A percentile compares a stretch with the other conserved stretches of the same genome.
phyloP scores from a whole-genome alignment of 1,139 yeast genomes.

The Diutina neorugosa region DNA sequence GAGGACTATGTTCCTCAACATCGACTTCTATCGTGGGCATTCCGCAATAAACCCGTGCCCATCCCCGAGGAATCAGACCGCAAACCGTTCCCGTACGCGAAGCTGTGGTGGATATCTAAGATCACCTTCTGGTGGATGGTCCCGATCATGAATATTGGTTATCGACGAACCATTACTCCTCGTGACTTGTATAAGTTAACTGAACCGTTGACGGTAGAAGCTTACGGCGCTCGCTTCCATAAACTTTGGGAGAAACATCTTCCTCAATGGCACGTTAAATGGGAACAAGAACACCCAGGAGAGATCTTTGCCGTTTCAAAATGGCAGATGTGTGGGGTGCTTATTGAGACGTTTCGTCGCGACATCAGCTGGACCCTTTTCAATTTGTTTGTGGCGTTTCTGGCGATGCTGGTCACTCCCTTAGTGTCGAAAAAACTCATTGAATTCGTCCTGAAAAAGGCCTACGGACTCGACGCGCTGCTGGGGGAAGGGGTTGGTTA shows the following conservation, averaged over 20 bases:
- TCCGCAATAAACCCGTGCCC: constrained; percentile 34
- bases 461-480: constrained; percentile 13
- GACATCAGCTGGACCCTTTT: not conserved
- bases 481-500: constrained; percentile 47
- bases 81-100: constrained; percentile 13
- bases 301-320: not conserved
- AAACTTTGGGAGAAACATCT: constrained; percentile 6
- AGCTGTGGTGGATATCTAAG: constrained; percentile 5
- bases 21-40: constrained; percentile 18
- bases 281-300: constrained; percentile 11
- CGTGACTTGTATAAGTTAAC: constrained; percentile 49
- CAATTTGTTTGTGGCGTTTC: not conserved
- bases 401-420: constrained; percentile 13
- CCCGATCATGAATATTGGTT: constrained; percentile 47
- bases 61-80: constrained; percentile 44
- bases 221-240: constrained; percentile 18
- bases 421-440: constrained; percentile 42
- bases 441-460: constrained; percentile 27
- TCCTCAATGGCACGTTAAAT: constrained; percentile 10
- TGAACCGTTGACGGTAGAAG: constrained; percentile 40
- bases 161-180: constrained; percentile 51
- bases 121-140: constrained; percentile 39
- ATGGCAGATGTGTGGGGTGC: not conserved
- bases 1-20: constrained; percentile 12
- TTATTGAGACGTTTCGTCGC: not conserved